Evolutionary conservation across 306 rosid species (phyloP).

Genomic region (Casuarina cunninghamiana): DNA sequence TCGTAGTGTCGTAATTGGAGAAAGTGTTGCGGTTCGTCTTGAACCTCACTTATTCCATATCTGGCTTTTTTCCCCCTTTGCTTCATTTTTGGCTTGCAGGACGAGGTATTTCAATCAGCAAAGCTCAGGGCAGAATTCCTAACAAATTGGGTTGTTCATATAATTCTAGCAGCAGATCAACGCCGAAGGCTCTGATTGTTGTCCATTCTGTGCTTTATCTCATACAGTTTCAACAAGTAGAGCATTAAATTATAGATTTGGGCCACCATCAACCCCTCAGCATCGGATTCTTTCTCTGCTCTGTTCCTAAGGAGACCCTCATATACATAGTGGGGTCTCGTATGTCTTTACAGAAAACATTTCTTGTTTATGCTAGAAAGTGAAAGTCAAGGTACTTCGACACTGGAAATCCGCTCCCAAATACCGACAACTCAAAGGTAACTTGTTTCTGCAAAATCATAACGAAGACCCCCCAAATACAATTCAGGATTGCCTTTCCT

Average conservation of each 20-base stretch:
- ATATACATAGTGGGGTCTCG: slow-evolving; percentile 33
- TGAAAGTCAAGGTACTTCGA: slow-evolving; percentile 4
- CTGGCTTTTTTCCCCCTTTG: neutral
- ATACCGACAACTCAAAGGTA: neutral
- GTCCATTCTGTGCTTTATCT: neutral
- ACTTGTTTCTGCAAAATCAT: neutral
- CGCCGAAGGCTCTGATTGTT: neutral
- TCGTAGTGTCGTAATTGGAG: neutral
- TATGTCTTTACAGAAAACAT: slow-evolving; percentile 21
- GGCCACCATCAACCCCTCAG: slow-evolving; percentile 10
- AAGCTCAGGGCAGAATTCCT: neutral
- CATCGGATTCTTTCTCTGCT: slow-evolving; percentile 41
- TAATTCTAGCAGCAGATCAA: neutral
- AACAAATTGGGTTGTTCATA: neutral
- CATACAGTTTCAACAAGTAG: neutral
- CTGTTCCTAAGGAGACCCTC: slow-evolving; percentile 15
- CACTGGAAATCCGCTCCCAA: neutral
- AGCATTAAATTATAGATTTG: too few species aligned
- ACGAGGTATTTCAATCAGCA: neutral
- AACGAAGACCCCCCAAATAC: neutral
- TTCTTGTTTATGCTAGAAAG: slow-evolving; percentile 12
- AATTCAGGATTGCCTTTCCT: neutral
- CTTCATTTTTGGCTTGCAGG: neutral
- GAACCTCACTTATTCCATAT: neutral
- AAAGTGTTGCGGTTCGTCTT: neutral